Evolutionary conservation across 2,329 filamentous ascomycete genomes (phyloP).

Genomic region (Neurospora sp.): DNA sequence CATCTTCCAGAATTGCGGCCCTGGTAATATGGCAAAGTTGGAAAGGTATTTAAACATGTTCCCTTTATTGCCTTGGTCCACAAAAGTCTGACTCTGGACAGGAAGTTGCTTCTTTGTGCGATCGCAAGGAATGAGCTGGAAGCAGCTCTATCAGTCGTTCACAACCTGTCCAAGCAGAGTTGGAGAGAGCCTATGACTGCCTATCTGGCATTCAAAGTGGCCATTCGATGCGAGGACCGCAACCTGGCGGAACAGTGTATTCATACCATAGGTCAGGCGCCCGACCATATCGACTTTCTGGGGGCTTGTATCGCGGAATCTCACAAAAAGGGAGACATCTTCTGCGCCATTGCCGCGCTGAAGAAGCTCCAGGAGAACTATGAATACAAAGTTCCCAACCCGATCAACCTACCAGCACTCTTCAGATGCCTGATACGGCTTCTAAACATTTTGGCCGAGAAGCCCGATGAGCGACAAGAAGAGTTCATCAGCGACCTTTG

Average conservation of each 20-base stretch:
- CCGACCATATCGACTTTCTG: constrained; percentile 51
- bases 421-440: constrained; percentile 51
- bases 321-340: constrained; percentile 51
- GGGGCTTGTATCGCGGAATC: constrained; percentile 76
- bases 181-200: constrained; percentile 55
- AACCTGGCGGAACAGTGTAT: constrained; percentile 55
- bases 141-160: constrained; percentile 44
- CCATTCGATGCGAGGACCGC: constrained; percentile 47
- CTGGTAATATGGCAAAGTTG: constrained; percentile 58
- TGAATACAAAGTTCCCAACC: constrained; percentile 34
- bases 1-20: constrained; percentile 55
- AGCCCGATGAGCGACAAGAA: constrained; percentile 10
- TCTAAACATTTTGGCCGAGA: constrained; percentile 32
- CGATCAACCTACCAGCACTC: constrained; percentile 51
- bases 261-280: constrained; percentile 42
- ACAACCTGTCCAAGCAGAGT: constrained; percentile 46
- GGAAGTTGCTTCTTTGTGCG: constrained; percentile 64
- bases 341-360: constrained; percentile 48
- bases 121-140: constrained; percentile 47
- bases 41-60: constrained; percentile 38
- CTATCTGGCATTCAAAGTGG: constrained; percentile 67
- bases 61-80: neutral
- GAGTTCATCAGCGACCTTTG: neutral
- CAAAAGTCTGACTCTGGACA: constrained; percentile 25
- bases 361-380: constrained; percentile 49